Percentiles rank a stretch among this genome's conserved stretches.
These are phyloP conservation scores for Grifola frondosa DNA, from an alignment of 1,284 basidiomycete species.

Conservation along the genomic window DNA sequence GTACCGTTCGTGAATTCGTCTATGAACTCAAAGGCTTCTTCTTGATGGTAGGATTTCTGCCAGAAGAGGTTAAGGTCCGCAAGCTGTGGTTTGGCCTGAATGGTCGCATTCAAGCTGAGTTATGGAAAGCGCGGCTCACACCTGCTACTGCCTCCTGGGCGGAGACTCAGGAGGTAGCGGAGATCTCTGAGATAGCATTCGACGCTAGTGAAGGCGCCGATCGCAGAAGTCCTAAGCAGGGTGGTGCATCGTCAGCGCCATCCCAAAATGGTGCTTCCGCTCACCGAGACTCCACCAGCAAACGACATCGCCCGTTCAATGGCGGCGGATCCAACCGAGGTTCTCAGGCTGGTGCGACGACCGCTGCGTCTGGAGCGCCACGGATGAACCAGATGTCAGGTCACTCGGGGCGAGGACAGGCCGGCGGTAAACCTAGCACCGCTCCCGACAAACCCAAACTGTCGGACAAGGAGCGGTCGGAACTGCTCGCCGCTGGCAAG, in stretches of 20 bases:
- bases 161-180: slow-evolving; percentile 2
- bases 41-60: neutral
- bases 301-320: too few relatives aligned
- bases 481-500: slow-evolving; percentile 10
- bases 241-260: neutral
- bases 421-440: too few relatives aligned
- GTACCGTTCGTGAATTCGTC: slow-evolving; percentile 8
- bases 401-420: too few relatives aligned
- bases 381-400: too few relatives aligned
- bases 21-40: slow-evolving; percentile 10
- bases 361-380: too few relatives aligned
- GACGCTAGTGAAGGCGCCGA: neutral
- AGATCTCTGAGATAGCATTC: slow-evolving; percentile 7
- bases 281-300: too few relatives aligned
- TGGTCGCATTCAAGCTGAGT: slow-evolving; percentile 1
- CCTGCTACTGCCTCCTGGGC: slow-evolving; percentile 2
- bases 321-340: too few relatives aligned
- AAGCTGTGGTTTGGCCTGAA: slow-evolving; percentile 10
- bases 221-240: neutral
- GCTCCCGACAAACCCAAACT: too few relatives aligned
- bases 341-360: too few relatives aligned
- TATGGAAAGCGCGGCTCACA: slow-evolving; percentile 5
- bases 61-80: slow-evolving; percentile 4
- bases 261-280: too few relatives aligned
- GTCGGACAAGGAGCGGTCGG: slow-evolving; percentile 8